These are phyloP conservation scores for Perilla frutescens DNA, from an alignment of 257 asterid genomes.

Conservation along the genomic window DNA sequence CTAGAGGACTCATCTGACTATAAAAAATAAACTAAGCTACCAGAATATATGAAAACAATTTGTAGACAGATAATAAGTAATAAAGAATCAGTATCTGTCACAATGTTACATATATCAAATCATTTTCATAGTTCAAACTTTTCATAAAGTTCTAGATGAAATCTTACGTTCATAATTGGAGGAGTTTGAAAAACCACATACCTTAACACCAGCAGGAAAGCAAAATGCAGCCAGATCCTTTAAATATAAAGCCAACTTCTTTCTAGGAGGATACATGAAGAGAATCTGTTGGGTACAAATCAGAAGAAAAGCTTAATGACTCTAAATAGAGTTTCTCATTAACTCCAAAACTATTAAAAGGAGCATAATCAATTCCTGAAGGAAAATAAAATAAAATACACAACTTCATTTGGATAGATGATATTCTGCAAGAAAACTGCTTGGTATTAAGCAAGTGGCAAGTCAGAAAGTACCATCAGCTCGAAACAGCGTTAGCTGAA, in stretches of 20 bases:
- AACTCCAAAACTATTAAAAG: neutral
- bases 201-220: constrained; percentile 93
- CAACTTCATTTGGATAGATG: constrained; percentile 19
- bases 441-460: constrained; percentile 18
- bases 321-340: constrained; percentile 4
- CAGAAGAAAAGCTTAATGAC: constrained; percentile 14
- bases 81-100: neutral
- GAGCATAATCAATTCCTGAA: constrained; percentile 13
- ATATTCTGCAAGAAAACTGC: constrained; percentile 19
- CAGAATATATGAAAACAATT: constrained; percentile 4
- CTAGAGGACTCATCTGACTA: constrained; percentile 1
- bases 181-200: constrained; percentile 37
- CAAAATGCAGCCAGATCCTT: constrained; percentile 89
- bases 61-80: constrained; percentile 4
- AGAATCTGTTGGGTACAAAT: constrained; percentile 59
- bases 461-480: neutral
- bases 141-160: constrained; percentile 1
- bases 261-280: constrained; percentile 83
- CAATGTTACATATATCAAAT: neutral
- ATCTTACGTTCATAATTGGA: constrained; percentile 1
- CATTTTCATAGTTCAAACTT: neutral
- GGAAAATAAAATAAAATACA: neutral
- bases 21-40: neutral
- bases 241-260: constrained; percentile 62
- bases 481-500: constrained; percentile 19